Percentiles rank a stretch among this genome's conserved stretches.
phyloP scores from a whole-genome alignment of 441 rosid species.

The Dalechampia spathulata region DNA sequence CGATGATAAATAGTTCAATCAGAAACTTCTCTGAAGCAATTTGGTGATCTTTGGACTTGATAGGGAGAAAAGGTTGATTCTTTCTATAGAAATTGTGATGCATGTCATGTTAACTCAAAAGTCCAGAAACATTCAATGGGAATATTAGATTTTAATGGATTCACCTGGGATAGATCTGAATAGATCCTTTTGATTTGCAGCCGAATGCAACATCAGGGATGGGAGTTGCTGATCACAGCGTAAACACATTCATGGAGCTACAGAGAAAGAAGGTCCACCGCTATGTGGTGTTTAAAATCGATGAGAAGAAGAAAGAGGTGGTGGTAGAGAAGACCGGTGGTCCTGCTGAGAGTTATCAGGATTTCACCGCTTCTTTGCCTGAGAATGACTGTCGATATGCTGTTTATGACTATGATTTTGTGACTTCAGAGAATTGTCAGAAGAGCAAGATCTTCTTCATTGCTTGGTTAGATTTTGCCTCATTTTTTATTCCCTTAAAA shows the following conservation, averaged over 20 bases:
- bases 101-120: too few species aligned
- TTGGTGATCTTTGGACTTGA: not conserved
- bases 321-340: conserved; percentile 78
- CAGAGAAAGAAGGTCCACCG: conserved; percentile 80
- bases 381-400: conserved; percentile 59
- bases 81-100: too few species aligned
- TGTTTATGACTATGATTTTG: conserved; percentile 56
- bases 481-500: not conserved
- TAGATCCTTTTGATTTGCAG: conserved; percentile 18
- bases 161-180: not conserved
- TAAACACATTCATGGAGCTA: conserved; percentile 48
- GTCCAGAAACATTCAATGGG: too few species aligned
- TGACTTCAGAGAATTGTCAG: conserved; percentile 51
- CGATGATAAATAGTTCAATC: too few species aligned
- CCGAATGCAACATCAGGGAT: conserved; percentile 69
- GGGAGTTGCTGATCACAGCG: conserved; percentile 68
- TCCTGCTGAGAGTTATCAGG: conserved; percentile 59
- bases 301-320: conserved; percentile 66
- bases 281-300: conserved; percentile 70
- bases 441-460: conserved; percentile 67
- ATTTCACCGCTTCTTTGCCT: conserved; percentile 50
- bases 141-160: too few species aligned
- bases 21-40: too few species aligned
- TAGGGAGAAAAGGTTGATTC: not conserved
- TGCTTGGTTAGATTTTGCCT: conserved; percentile 51